These are phyloP conservation scores for Starmerella geochares DNA, from an alignment of 805 yeast species.

Conservation along the genomic window DNA sequence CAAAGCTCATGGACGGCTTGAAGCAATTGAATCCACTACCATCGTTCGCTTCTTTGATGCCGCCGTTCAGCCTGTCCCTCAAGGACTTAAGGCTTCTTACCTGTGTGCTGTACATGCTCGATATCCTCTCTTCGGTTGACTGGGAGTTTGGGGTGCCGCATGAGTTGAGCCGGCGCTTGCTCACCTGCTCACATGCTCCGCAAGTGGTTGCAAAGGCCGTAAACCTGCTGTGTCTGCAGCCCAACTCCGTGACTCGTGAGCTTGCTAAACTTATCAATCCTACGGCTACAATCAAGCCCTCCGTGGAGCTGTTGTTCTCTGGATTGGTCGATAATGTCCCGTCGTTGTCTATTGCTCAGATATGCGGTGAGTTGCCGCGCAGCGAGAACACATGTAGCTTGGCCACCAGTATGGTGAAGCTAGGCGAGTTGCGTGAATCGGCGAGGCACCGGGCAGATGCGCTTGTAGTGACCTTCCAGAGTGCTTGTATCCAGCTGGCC, in stretches of 20 bases:
- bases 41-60: conserved; percentile 1
- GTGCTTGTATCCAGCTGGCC: conserved; percentile 11
- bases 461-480: background rate
- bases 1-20: conserved; percentile 6
- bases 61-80: conserved; percentile 2
- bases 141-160: conserved; percentile 11
- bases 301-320: conserved; percentile 19
- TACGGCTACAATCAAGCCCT: background rate
- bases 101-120: conserved; percentile 15
- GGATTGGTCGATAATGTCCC: conserved; percentile 15
- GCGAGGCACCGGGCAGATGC: background rate
- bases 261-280: conserved; percentile 9
- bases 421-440: background rate
- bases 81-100: conserved; percentile 6
- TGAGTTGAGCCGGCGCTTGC: conserved; percentile 12
- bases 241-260: conserved; percentile 1
- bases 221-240: conserved; percentile 15
- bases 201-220: conserved; percentile 8
- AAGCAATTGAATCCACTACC: conserved; percentile 13
- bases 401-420: background rate
- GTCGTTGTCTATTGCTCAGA: conserved; percentile 8
- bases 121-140: conserved; percentile 11
- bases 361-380: background rate
- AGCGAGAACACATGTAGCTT: conserved; percentile 1
- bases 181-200: conserved; percentile 13